Conservation (phyloP, 176 grass and related monocot species). For the Oryza officinalis region DNA sequence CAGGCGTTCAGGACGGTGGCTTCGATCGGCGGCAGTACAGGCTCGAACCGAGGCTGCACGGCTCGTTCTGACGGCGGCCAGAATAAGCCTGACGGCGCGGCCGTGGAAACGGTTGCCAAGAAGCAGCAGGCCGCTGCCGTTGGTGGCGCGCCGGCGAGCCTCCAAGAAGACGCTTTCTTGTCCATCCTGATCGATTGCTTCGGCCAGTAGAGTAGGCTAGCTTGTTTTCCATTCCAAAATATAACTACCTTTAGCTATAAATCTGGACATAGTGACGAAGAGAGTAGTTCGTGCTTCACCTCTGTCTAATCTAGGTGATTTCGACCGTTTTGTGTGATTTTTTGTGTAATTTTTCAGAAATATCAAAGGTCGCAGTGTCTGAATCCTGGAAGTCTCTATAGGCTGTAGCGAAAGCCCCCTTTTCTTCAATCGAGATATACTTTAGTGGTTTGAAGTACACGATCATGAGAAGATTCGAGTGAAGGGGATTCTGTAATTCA, state of each 20-base stretch:
- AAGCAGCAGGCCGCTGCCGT: neutral
- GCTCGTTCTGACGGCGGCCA: neutral
- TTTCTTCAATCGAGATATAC: slow-evolving; percentile 17
- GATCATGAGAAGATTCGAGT: neutral
- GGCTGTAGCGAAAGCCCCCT: neutral
- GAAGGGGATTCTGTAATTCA: neutral
- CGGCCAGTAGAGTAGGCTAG: slow-evolving; percentile 33
- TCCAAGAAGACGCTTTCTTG: slow-evolving; percentile 50
- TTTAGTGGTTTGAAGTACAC: neutral
- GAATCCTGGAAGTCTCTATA: neutral
- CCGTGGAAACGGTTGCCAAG: neutral
- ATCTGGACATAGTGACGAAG: no score
- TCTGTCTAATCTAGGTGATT: neutral
- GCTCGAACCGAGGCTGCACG: neutral
- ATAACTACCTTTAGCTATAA: no score
- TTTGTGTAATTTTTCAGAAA: neutral
- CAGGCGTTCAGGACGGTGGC: slow-evolving; percentile 23
- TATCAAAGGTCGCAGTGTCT: neutral
- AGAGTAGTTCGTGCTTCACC: neutral
- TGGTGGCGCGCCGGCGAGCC: neutral
- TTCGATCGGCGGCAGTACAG: slow-evolving; percentile 5
- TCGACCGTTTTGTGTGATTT: neutral
- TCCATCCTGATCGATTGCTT: slow-evolving; percentile 75
- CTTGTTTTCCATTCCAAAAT: no score
- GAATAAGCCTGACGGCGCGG: neutral